Base-by-base conservation (phyloP, 352 stramenopile species). In the Globisporangium emineosum region DNA sequence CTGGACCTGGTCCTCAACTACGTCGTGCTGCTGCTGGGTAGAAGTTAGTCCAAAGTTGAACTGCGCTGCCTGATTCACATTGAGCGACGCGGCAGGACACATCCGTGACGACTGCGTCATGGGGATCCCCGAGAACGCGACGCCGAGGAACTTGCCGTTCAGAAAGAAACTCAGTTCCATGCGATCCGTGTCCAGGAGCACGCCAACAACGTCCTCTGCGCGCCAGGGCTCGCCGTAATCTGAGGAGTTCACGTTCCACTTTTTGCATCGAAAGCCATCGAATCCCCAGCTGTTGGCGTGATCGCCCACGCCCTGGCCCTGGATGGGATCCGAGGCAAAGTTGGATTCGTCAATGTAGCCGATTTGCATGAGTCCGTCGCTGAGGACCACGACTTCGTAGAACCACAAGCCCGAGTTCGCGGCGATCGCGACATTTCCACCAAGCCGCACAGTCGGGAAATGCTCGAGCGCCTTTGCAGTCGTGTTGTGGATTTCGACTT, bases 331-430 rank as follows among this genome's bases (percentile, higher is more conserved):
- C n/a, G 85, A 73, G 8, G 74, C 59, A 69, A 98, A 98, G 0
- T 84, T 71, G 19, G 54, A 63, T n/a, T 94, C 88, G 23, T 94
- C 88, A n/a, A 96, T 79, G 81, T 96, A 98, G 2, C 96, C 96
- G 67, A 98, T 97, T 67, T 98, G 94, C 70, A 97, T 96, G 0
- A 98, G 73, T 9, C 94, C 94, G 59, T 94, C 92, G 0, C 79
- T 97, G 27, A 97, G 71, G 1, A 98, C 66, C 2, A 75, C 69
- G 3, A 95, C 92, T 76, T 98, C 92, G 65, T 97, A 96, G 61
- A 97, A 98, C 70, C 69, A 98, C 19, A 94, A 61, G 0, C 88
- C 89, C 1, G 73, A 82, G 32, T 76, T 79, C 17, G 70, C 75
- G 56, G 69, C 70, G 56, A 96, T 81, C 0, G 64, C 70, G 3